phyloP scores from a whole-genome alignment of 2,329 filamentous ascomycete species.

The Tolypocladium tropicale region DNA sequence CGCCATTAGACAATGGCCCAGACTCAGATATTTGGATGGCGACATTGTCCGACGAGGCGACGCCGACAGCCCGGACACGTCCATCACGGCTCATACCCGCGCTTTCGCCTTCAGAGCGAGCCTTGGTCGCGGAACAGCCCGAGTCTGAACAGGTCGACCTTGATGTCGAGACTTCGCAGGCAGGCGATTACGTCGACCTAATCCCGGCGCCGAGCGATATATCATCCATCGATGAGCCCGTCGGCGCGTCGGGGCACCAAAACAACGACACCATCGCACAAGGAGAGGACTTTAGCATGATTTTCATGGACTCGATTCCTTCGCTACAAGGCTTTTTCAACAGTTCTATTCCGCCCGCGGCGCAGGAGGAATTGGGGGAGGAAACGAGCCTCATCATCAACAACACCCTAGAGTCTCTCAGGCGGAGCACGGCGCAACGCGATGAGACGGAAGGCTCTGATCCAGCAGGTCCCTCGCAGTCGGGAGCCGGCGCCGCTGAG shows the following conservation, averaged over 20 bases:
- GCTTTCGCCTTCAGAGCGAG: background rate
- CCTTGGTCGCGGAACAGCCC: background rate
- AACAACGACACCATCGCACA: conserved; percentile 33
- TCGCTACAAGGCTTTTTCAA: conserved; percentile 34
- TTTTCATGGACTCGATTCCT: conserved; percentile 43
- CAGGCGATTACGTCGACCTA: conserved; percentile 16
- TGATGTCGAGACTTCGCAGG: conserved; percentile 9
- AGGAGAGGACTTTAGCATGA: conserved; percentile 50
- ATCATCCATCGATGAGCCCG: conserved; percentile 21
- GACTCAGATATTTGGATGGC: conserved; percentile 38
- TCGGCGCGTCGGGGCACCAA: conserved; percentile 9
- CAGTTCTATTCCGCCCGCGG: conserved; percentile 20
- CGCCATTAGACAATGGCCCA: conserved; percentile 8
- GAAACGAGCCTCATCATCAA: conserved; percentile 47
- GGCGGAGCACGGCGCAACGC: conserved; percentile 17
- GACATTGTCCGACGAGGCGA: conserved; percentile 26
- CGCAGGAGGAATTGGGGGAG: conserved; percentile 39
- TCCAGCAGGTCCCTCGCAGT: conserved; percentile 2
- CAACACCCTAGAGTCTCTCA: conserved; percentile 40
- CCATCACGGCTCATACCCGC: conserved; percentile 3
- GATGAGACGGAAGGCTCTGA: conserved; percentile 4
- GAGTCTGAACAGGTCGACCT: conserved; percentile 1
- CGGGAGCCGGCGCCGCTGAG: background rate
- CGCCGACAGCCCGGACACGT: conserved; percentile 18
- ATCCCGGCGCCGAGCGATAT: conserved; percentile 20